A percentile compares a stretch with the other conserved stretches of the same genome.
Evolutionary conservation across 768 basidiomycete genomes (phyloP).

Genomic region (Lactifluus echinatus): DNA sequence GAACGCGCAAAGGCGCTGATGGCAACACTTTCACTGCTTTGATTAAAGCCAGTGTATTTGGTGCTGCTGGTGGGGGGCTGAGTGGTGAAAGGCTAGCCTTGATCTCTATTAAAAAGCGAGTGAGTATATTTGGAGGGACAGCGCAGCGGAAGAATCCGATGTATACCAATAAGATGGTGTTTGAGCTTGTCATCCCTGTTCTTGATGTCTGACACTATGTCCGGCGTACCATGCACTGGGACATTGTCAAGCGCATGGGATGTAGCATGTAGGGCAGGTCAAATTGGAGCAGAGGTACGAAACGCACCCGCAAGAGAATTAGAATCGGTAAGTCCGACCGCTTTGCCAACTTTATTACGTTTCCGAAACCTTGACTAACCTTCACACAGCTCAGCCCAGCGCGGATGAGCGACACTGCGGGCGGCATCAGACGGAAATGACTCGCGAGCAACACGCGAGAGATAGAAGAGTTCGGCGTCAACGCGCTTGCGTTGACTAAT

Average conservation of each 20-base stretch:
- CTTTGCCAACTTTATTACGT: background rate
- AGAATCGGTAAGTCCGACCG: background rate
- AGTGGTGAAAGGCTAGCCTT: conserved; percentile 9
- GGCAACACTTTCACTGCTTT: conserved; percentile 48
- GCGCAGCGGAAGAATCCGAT: background rate
- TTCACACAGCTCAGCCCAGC: conserved; percentile 52
- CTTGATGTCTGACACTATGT: conserved; percentile 26
- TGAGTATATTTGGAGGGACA: background rate
- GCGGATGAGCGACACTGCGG: conserved; percentile 46
- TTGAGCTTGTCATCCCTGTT: conserved; percentile 42
- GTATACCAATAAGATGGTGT: conserved; percentile 51
- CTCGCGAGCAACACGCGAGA: conserved; percentile 51
- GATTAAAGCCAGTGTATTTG: conserved; percentile 20
- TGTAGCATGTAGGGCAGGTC: too few relatives aligned
- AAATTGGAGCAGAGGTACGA: background rate
- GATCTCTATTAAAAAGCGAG: conserved; percentile 15
- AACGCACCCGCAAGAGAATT: background rate
- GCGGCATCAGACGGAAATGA: conserved; percentile 37
- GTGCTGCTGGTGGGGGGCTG: background rate
- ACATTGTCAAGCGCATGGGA: background rate
- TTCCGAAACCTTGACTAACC: conserved; percentile 36
- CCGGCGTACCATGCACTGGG: conserved; percentile 52
- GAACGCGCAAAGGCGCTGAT: conserved; percentile 55
- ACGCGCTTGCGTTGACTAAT: conserved; percentile 59
- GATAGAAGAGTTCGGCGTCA: conserved; percentile 81